phyloP scores from a whole-genome alignment of 371 early-diverging fungal genomes.

The Phascolomyces articulosus region DNA sequence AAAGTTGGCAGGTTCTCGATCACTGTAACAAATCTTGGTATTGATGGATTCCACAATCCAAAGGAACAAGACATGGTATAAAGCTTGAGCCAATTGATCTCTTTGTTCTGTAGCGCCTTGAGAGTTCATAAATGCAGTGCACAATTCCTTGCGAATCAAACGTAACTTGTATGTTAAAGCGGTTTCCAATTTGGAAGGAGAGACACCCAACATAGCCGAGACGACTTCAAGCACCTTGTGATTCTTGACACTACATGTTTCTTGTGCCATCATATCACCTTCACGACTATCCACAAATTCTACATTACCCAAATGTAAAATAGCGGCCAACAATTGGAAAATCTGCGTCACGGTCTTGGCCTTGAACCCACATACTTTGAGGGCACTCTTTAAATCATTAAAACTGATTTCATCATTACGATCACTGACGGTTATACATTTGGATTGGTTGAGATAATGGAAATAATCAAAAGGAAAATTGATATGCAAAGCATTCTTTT shows the following conservation, averaged over 20 bases:
- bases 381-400: slow-evolving; percentile 69
- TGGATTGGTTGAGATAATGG: slow-evolving; percentile 39
- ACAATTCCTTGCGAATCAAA: slow-evolving; percentile 58
- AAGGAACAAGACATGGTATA: slow-evolving; percentile 43
- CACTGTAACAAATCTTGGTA: slow-evolving; percentile 39
- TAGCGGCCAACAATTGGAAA: slow-evolving; percentile 74
- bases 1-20: slow-evolving; percentile 68
- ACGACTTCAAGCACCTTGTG: slow-evolving; percentile 70
- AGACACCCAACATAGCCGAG: slow-evolving; percentile 83
- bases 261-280: slow-evolving; percentile 32
- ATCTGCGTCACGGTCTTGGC: slow-evolving; percentile 69
- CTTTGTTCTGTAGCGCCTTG: slow-evolving; percentile 55
- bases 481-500: slow-evolving; percentile 48
- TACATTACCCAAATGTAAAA: slow-evolving; percentile 81
- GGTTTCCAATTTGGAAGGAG: slow-evolving; percentile 69
- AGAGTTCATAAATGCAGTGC: slow-evolving; percentile 64
- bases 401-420: slow-evolving; percentile 58
- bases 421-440: slow-evolving; percentile 27
- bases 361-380: slow-evolving; percentile 81
- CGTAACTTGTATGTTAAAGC: slow-evolving; percentile 47
- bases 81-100: slow-evolving; percentile 38
- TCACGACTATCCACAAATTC: slow-evolving; percentile 63
- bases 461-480: slow-evolving; percentile 45
- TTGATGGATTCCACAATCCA: slow-evolving; percentile 54
- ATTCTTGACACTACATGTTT: slow-evolving; percentile 66